These are phyloP conservation scores for Solanum hybrid DNA, from an alignment of 305 asterid species.

Conservation along the genomic window DNA sequence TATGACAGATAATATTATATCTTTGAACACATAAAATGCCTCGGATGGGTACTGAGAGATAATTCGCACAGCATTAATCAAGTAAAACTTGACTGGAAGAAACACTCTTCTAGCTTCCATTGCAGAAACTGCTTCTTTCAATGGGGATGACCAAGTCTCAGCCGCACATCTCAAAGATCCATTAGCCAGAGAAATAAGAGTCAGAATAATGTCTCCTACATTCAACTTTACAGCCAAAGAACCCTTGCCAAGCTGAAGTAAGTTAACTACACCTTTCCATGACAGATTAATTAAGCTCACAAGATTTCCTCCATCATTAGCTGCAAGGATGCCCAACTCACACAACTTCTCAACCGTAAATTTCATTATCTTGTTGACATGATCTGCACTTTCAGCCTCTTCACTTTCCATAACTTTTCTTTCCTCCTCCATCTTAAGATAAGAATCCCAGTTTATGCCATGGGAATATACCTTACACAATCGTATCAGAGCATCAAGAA, in stretches of 20 bases:
- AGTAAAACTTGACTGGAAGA: constrained; percentile 84
- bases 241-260: constrained; percentile 89
- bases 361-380: constrained; percentile 44
- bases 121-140: constrained; percentile 38
- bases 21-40: constrained; percentile 62
- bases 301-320: constrained; percentile 85
- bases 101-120: constrained; percentile 82
- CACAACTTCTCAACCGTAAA: constrained; percentile 57
- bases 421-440: constrained; percentile 19
- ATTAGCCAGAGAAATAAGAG: constrained; percentile 64
- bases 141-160: constrained; percentile 56
- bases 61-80: constrained; percentile 87
- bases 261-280: constrained; percentile 90
- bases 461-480: constrained; percentile 71
- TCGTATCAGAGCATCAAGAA: constrained; percentile 62
- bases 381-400: constrained; percentile 39
- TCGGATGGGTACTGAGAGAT: constrained; percentile 70
- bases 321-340: constrained; percentile 83
- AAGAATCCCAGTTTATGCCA: constrained; percentile 58
- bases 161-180: constrained; percentile 70
- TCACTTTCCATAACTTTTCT: constrained; percentile 25
- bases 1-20: constrained; percentile 53
- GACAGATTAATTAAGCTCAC: constrained; percentile 76
- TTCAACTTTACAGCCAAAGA: constrained; percentile 69
- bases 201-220: constrained; percentile 48